Conservation (phyloP, 2,329 filamentous ascomycete genomes). For the Botryosphaeria agaves region DNA sequence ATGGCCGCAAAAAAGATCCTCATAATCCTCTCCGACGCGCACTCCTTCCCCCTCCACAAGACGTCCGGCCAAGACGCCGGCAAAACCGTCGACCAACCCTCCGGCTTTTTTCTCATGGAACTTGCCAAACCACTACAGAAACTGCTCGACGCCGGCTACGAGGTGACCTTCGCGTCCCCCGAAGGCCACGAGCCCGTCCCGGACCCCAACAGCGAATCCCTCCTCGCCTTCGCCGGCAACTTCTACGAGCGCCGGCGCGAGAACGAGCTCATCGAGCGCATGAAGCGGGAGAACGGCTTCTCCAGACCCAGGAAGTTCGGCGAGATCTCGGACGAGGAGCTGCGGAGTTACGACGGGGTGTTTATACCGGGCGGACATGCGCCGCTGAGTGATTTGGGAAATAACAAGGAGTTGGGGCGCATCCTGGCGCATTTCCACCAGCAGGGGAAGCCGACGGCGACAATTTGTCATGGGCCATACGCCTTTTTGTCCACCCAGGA, state of each 20-base stretch:
- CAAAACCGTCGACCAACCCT: slow-evolving; percentile 12
- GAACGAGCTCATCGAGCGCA: slow-evolving; percentile 22
- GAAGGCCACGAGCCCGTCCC: slow-evolving; percentile 22
- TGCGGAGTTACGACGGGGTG: slow-evolving; percentile 21
- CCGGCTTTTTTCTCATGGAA: slow-evolving; percentile 22
- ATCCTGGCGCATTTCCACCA: slow-evolving; percentile 24
- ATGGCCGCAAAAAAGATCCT: slow-evolving; percentile 21
- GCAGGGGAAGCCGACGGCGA: slow-evolving; percentile 24
- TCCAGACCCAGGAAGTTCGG: slow-evolving; percentile 18
- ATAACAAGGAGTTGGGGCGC: slow-evolving; percentile 23
- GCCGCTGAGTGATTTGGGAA: slow-evolving; percentile 23
- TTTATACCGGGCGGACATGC: slow-evolving; percentile 30
- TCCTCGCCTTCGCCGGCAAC: slow-evolving; percentile 27
- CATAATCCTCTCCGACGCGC: slow-evolving; percentile 26
- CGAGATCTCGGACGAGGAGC: slow-evolving; percentile 21
- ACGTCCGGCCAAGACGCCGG: slow-evolving; percentile 8
- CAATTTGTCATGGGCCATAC: slow-evolving; percentile 29
- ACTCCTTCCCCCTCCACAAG: slow-evolving; percentile 20
- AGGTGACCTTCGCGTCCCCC: slow-evolving; percentile 29
- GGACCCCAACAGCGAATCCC: slow-evolving; percentile 23
- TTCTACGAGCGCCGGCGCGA: slow-evolving; percentile 25
- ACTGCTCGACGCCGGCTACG: slow-evolving; percentile 19
- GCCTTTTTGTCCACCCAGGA: slow-evolving; percentile 25
- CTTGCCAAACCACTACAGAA: slow-evolving; percentile 20
- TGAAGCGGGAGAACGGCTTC: slow-evolving; percentile 29